Base-by-base conservation (phyloP, 2,329 filamentous ascomycete species). In the Magnaporthales sp. region DNA sequence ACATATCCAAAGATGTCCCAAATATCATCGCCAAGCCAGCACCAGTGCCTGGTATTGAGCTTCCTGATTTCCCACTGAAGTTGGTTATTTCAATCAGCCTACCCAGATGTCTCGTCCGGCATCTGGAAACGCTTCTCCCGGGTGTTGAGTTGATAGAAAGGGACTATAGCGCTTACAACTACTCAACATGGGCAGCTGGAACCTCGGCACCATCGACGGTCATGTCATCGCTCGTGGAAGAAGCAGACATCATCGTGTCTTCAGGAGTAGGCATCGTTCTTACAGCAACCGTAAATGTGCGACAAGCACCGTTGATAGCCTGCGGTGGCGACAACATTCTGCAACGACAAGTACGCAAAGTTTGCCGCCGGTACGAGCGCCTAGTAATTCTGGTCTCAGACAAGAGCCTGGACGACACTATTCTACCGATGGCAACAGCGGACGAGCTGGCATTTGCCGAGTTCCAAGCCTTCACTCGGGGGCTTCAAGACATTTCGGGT, bases 211-310 rank as follows among this genome's bases (percentile, higher is more conserved):
- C 66, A 4, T 67, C 68, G 2, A 69, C 69, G 27, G 32, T 65
- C 58, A 54, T 64, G n/a, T 58, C 64, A 9, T 38, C 62, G 27
- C 61, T 68, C 31, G 26, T n/a, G 11, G 64, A 66, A 31, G 71
- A 72, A 74, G 89, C 91, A 2, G 93, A 97, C 71, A 76, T 97
- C 3, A 84, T 90, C 0, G 71, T 93, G 5, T 91, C 91, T 0
- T 87, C 91, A 0, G 81, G 80, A 0, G 86, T 84, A 0, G 92
- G 91, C 0, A 78, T 96, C 2, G 75, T 96, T 0, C 73, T 91
- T 24, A 91, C 91, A 0, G 91, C 86, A 0, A 78, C 93, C 5
- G 86, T 93, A 68, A 87, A 89, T 70, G 81, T 90, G 29, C 89
- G 88, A 60, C 93, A 97, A 72, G 85, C 83, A 63, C 81, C 89